Conservation (phyloP, 345 rosid species). For the Eucalyptus sp. region DNA sequence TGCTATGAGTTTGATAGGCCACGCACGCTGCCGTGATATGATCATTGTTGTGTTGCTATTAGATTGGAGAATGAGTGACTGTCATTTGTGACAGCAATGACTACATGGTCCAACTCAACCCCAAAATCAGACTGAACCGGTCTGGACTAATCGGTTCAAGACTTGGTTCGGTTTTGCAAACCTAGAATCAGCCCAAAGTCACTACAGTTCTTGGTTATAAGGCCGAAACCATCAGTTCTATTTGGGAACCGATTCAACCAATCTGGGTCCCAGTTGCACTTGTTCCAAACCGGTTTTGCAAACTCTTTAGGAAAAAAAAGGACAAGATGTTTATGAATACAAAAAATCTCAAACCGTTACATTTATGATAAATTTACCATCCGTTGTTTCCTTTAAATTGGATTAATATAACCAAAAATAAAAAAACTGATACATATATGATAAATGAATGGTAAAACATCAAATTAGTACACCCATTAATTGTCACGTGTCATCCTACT, state of each 20-base stretch:
- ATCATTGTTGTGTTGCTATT: background rate
- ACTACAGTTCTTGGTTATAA: background rate
- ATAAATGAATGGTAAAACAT: too few relatives aligned
- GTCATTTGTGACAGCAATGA: background rate
- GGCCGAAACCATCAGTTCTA: background rate
- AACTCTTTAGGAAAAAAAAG: background rate
- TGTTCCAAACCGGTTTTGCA: background rate
- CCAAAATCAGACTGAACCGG: background rate
- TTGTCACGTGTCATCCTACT: too few relatives aligned
- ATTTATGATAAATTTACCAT: too few relatives aligned
- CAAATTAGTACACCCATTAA: too few relatives aligned
- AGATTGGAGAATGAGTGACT: background rate
- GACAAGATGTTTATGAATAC: background rate
- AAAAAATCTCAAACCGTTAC: too few relatives aligned
- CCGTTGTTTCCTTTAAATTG: too few relatives aligned
- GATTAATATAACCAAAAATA: too few relatives aligned
- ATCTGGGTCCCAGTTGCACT: background rate
- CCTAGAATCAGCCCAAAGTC: background rate
- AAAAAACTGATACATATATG: too few relatives aligned
- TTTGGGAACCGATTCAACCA: background rate
- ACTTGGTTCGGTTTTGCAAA: background rate
- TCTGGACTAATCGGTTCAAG: background rate
- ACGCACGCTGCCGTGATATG: background rate
- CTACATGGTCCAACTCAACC: background rate
- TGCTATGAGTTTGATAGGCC: background rate